Evolutionary conservation across 1,284 basidiomycete genomes (phyloP), one percentile per base, ranked within the genome.

Genomic region (Fereydounia khargensis): DNA sequence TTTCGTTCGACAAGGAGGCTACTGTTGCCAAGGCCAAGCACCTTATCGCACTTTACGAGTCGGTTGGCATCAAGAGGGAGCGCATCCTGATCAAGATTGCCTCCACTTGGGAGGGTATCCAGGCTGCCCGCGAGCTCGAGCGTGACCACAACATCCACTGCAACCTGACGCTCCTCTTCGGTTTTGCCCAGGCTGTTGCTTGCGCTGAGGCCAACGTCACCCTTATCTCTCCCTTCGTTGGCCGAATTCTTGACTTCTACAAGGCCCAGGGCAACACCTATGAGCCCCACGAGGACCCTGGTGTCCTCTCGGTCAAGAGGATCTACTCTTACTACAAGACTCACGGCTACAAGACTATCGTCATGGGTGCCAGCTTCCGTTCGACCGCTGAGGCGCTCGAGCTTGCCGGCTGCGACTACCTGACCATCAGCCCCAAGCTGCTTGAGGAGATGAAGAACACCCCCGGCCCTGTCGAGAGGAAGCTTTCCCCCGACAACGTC

Each of bases 281-380:
- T 66, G 42, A 54, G n/a, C 48, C 61, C 36, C 56, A 60, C 39
- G 84, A 85, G 41, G 94, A 98, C 82, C 94, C 94, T n/a, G 94
- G 94, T 82, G 94, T 99, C 65, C 78, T 85, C 77, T 94, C 90
- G 31, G 94, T 99, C 57, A 86, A 88, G 82, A 87, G 84, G 79
- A 98, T 97, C 81, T 98, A 87, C 85, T 50, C 47, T 33, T 97
- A 97, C 83, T 98, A 97, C 86, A 98, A 98, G 83, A 91, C 95
- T 79, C 84, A 98, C 80, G 84, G 84, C 61, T 97, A 97, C 85
- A 91, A 92, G 76, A 99, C 94, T 68, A 97, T 97, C 78, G 92
- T 98, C 78, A 98, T 98, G 94, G 94, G 94, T 78, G 94, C 94
- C 57, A 95, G 91, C 43, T 98, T 98, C 91, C 63, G 59, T 34